Base-by-base conservation (phyloP, 1,284 basidiomycete species). In the Ganoderma lingzhi region DNA sequence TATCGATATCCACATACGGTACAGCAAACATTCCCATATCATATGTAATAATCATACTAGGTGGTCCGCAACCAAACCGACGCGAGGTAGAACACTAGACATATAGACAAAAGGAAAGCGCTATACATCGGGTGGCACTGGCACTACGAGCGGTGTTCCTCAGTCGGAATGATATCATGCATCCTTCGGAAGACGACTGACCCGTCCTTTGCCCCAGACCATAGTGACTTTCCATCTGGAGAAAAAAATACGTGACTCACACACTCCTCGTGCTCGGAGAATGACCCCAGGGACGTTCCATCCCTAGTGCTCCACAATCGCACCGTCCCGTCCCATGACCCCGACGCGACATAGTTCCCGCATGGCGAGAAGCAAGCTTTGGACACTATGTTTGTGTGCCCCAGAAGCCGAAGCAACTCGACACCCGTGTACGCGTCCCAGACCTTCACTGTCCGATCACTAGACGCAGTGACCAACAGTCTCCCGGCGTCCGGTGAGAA, bases 221-320 rank as follows among this genome's bases (percentile, higher is more conserved):
- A 37, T 56, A 45, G 23, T 12, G 19, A 23, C 9, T n/a, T 59
- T n/a, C 56, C 56, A 39, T 59, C 56, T 8, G 35, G 35, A 12
- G 56, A 59, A 35, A 59, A 59, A 19, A 32, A 30, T 9, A 59
- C 19, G 17, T 59, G 15, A 5, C 8, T 37, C 9, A 39, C 56
- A 15, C n/a, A 39, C 9, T 14, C 35, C 17, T 39, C 35, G 19
- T 59, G 56, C 56, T 39, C 35, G 19, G 17, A 39, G 35, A 59
- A 59, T 10, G 56, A 37, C 19, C 62, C 63, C 42, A 44, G 60
- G 1, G 58, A 66, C 41, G 66, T 63, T 17, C 53, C 53, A 8
- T 56, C 53, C 14, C 53, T 17, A 8, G 32, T 17, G 6, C 30
- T 56, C 53, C 39, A 62, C 63, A 63, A 9, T 28, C 39, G 42